Evolutionary conservation across 2,329 filamentous ascomycete genomes (phyloP), one percentile per base, ranked within the genome.

Genomic region (Xylariaceae sp.): DNA sequence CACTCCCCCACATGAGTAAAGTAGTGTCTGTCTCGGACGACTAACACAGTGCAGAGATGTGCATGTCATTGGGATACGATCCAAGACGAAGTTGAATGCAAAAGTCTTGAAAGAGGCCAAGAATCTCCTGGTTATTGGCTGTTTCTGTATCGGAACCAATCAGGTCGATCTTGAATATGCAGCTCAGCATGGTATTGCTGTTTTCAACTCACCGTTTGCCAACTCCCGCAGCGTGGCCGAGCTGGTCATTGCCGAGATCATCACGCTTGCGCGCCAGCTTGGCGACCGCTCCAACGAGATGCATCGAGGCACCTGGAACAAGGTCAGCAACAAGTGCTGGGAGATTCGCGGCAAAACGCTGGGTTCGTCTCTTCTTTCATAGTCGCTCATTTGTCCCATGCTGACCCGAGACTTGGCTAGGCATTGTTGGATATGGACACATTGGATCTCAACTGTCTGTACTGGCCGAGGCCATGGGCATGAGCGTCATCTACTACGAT

Each of bases 61-160:
- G 24, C 95, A 99, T 72, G 95, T 98, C 69, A 95, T 99, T 73
- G 95, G 95, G 65, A 98, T 99, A 69, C 91, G 95, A 64, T 98
- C 94, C 58, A 99, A 99, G 82, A 99, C 95, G 29, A 96, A 95
- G 79, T 85, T 99, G 72, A 94, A 87, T 7, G 88, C 90, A 62
- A 88, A 87, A 69, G 91, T 99, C 24, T 83, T 99, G 60, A 83
- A 86, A 54, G 88, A 96, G 74, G 95, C 95, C 53, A 96, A 93
- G 79, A 96, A 97, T 74, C 84, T 99, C 51, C 89, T 98, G 57
- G 95, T 97, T 61, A 87, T 98, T 67, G 95, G 95, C 60, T 99
- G 95, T 80, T 99, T 99, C 84, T 99, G 95, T 76, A 99, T 99
- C 69, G 95, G 95, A 65, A 99, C 95, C 55, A 98, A 96, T 79